phyloP scores from a whole-genome alignment of 1,284 basidiomycete species.

The Wolfiporia cocos region DNA sequence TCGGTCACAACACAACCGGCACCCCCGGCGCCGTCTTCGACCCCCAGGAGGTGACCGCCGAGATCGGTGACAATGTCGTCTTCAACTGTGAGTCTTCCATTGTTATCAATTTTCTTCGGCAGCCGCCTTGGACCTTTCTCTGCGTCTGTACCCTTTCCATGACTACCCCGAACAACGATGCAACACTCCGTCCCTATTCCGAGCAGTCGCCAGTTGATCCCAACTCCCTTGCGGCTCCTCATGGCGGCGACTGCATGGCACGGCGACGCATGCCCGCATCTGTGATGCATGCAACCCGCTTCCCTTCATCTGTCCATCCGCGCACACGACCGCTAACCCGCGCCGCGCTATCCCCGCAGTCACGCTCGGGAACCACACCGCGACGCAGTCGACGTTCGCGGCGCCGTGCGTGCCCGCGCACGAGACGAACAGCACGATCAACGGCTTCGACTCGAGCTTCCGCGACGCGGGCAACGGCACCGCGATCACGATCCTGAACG shows the following conservation, averaged over 20 bases:
- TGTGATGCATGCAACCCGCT: no score
- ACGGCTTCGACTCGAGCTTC: constrained; percentile 52
- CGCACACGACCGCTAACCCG: no score
- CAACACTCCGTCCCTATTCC: no score
- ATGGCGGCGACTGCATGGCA: neutral
- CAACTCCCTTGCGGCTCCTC: no score
- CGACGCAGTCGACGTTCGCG: constrained; percentile 48
- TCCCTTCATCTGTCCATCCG: no score
- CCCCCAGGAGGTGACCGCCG: constrained; percentile 40
- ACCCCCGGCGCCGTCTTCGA: constrained; percentile 39
- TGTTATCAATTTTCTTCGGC: neutral
- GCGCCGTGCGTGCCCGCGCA: constrained; percentile 45
- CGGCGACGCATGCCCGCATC: neutral
- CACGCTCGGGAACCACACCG: constrained; percentile 51
- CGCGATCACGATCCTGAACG: constrained; percentile 35
- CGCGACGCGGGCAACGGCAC: constrained; percentile 43
- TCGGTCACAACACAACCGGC: constrained; percentile 39
- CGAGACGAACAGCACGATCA: constrained; percentile 38
- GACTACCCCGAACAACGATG: no score
- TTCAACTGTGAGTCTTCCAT: constrained; percentile 43
- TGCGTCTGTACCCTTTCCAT: neutral
- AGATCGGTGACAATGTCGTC: constrained; percentile 39
- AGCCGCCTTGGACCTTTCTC: neutral
- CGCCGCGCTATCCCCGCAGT: constrained; percentile 29
- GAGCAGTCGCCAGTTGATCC: no score